phyloP scores from a whole-genome alignment of 805 yeast species.

The Candida boleticola region DNA sequence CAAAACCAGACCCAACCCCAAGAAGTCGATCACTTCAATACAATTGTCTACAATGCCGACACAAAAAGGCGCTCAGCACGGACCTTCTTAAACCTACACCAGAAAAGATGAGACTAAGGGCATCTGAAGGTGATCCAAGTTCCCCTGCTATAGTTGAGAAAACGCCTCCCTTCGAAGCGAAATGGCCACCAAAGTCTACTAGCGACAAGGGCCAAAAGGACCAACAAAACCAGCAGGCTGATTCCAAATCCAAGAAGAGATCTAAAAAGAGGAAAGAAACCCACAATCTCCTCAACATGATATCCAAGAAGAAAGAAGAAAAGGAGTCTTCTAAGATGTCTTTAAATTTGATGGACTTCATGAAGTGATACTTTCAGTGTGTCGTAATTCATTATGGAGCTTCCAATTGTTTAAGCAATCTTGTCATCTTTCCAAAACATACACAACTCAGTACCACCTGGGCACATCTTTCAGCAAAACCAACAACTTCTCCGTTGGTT shows the following conservation, averaged over 20 bases:
- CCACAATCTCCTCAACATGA: constrained; percentile 39
- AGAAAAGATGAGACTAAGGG: neutral
- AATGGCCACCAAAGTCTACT: constrained; percentile 17
- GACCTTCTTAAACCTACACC: neutral
- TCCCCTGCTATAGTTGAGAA: neutral
- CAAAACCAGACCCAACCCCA: constrained; percentile 3
- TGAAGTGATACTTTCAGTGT: constrained; percentile 24
- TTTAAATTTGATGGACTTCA: constrained; percentile 50
- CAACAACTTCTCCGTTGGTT: too few species aligned
- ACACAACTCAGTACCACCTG: too few species aligned
- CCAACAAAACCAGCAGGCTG: neutral
- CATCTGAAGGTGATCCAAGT: neutral
- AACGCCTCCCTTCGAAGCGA: constrained; percentile 17
- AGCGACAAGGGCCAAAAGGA: neutral
- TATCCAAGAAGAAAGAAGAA: constrained; percentile 38
- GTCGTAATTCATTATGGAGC: neutral
- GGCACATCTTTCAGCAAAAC: too few species aligned
- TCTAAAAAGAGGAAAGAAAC: constrained; percentile 46
- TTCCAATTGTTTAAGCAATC: constrained; percentile 1
- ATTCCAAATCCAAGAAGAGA: constrained; percentile 30
- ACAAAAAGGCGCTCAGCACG: constrained; percentile 8
- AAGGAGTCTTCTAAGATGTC: constrained; percentile 26
- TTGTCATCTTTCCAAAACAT: neutral
- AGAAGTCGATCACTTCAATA: constrained; percentile 13
- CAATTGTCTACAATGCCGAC: constrained; percentile 20